Conservation (phyloP, 2,329 filamentous ascomycete species). For the Incumbomyces delicatus region DNA sequence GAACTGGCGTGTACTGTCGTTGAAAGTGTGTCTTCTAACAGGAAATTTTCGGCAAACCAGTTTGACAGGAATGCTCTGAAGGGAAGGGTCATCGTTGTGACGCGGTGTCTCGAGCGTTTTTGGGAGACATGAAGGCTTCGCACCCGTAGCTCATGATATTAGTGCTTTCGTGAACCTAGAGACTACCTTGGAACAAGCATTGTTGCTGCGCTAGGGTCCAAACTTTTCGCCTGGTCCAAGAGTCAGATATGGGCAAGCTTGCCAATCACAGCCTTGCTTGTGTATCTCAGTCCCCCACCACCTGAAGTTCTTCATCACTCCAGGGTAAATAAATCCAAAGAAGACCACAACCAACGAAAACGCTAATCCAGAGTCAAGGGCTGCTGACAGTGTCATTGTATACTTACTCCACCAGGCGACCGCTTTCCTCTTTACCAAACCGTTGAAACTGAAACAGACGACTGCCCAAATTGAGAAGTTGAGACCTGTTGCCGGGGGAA, state of each 20-base stretch:
- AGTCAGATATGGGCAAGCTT: conserved; percentile 61
- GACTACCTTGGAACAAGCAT: neutral
- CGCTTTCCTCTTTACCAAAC: conserved; percentile 58
- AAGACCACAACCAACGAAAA: conserved; percentile 77
- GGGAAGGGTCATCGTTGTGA: no score
- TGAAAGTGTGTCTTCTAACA: no score
- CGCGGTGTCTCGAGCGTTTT: no score
- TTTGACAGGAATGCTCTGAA: no score
- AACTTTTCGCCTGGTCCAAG: conserved; percentile 57
- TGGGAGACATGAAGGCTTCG: no score
- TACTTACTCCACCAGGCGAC: conserved; percentile 82
- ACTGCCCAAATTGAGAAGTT: conserved; percentile 84
- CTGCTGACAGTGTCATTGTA: conserved; percentile 78
- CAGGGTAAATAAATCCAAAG: conserved; percentile 76
- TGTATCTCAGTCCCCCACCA: conserved; percentile 90
- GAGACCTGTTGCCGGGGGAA: conserved; percentile 72
- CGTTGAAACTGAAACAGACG: conserved; percentile 75
- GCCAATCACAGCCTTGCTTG: conserved; percentile 76
- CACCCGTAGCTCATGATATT: no score
- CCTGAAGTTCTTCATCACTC: conserved; percentile 59
- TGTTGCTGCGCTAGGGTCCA: conserved; percentile 11
- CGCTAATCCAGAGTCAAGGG: conserved; percentile 71
- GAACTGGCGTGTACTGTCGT: no score
- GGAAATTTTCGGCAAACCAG: no score
- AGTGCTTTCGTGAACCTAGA: neutral